Evolutionary conservation across 176 grass and related monocot species (phyloP), one percentile per base, ranked within the genome.

Genomic region (Oryza glumipatula): DNA sequence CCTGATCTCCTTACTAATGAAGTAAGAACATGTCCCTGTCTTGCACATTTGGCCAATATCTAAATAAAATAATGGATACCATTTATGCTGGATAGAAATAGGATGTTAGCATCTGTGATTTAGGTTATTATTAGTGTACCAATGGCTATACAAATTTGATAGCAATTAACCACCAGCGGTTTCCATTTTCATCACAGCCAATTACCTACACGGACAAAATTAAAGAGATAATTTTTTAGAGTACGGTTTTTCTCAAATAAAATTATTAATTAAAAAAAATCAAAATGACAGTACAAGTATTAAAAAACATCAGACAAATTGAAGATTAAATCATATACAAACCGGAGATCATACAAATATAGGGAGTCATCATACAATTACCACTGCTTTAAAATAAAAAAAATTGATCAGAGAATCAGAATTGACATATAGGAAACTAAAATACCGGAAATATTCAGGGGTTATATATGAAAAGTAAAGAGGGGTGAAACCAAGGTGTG

Each of bases 121-220:
- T 39, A 44, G 38, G 68, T 21, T 72, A 83, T 21, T 67, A 83
- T 43, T 11, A 16, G 13, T 8, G 19, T 77, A 81, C 76, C 56
- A 73, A 67, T 30, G 70, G 76, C 38, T 70, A 81, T 80, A 84
- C 17, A 43, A 82, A 10, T 43, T 73, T 51, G 32, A 85, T 38
- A 3, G 69, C 43, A 13, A 30, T 80, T 86, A 78, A 41, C 78
- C 68, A 48, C 58, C 73, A 16, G 4, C n/a, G n/a, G 10, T n/a
- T 72, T 85, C 82, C 82, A 83, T 90, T 90, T 90, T 70, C 80
- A 65, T 21, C 51, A 65, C 0, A 9, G 3, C 26, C 26, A 83
- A 11, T 71, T 68, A 64, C 65, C 66, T 83, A 63, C 23, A 82
- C 2, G 7, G 56, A 43, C 64, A 72, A 30, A 78, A 82, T 3